phyloP scores from a whole-genome alignment of 768 basidiomycete species.

The Hygrocybe punicea region DNA sequence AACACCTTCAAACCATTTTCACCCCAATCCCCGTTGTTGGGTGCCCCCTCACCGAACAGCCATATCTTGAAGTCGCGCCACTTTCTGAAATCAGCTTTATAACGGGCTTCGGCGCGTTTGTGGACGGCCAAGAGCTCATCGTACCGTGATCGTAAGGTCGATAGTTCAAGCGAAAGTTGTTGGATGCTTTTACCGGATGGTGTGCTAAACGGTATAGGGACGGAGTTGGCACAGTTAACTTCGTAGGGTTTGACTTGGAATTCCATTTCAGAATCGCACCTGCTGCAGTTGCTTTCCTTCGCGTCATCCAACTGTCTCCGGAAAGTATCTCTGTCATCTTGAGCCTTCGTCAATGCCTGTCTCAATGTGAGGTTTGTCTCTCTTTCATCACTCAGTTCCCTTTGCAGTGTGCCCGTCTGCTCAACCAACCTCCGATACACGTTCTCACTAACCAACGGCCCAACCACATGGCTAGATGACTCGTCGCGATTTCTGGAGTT shows the following conservation, averaged over 20 bases:
- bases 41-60: conserved; percentile 34
- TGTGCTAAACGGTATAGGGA: neutral
- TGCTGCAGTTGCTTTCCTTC: conserved; percentile 7
- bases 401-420: no score
- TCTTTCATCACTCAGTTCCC: neutral
- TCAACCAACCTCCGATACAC: no score
- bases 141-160: conserved; percentile 40
- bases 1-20: conserved; percentile 22
- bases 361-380: conserved; percentile 19
- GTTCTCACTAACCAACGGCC: no score
- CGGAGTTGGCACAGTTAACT: conserved; percentile 1
- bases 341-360: conserved; percentile 17
- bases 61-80: conserved; percentile 48
- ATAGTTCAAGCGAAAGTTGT: conserved; percentile 24
- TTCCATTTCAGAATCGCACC: conserved; percentile 8
- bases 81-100: conserved; percentile 51
- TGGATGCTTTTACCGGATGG: conserved; percentile 9
- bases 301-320: conserved; percentile 13
- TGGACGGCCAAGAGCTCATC: conserved; percentile 44
- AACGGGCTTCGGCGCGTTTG: conserved; percentile 44
- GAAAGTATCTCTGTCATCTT: conserved; percentile 27
- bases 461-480: no score
- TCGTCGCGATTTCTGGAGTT: no score
- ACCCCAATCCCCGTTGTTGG: conserved; percentile 9
- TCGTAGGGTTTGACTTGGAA: neutral